These are phyloP conservation scores for Phytophthora kernoviae DNA, from an alignment of 352 stramenopile species.

Conservation along the genomic window DNA sequence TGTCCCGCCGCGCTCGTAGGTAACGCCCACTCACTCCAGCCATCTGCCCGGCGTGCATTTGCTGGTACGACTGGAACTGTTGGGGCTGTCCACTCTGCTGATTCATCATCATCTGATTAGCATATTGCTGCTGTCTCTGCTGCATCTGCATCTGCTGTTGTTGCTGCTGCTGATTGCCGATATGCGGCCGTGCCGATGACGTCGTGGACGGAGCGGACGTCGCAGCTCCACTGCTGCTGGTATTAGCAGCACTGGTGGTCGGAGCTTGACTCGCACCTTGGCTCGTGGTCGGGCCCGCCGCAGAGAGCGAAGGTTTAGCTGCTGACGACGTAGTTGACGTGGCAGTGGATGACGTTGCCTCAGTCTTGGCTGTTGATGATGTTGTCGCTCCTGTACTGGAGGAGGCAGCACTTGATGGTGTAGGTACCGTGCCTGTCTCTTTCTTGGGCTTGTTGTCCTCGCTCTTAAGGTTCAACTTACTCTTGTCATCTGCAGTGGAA, in stretches of 20 bases:
- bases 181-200: conserved; percentile 74
- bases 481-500: conserved; percentile 30
- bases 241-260: conserved; percentile 12
- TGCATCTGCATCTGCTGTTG: conserved; percentile 38
- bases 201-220: conserved; percentile 44
- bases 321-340: neutral
- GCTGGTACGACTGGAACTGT: conserved; percentile 50
- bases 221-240: conserved; percentile 19
- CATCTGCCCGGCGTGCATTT: conserved; percentile 58
- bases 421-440: conserved; percentile 14
- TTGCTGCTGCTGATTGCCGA: conserved; percentile 51
- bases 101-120: conserved; percentile 80
- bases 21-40: conserved; percentile 32
- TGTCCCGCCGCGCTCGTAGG: conserved; percentile 45
- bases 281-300: conserved; percentile 3
- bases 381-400: conserved; percentile 21
- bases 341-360: conserved; percentile 8
- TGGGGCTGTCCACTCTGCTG: conserved; percentile 46
- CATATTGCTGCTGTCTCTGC: conserved; percentile 62
- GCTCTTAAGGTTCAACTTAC: conserved; percentile 42
- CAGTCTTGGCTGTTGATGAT: conserved; percentile 20
- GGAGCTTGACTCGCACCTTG: conserved; percentile 10
- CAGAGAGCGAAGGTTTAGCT: conserved; percentile 15
- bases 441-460: conserved; percentile 35
- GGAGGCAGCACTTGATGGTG: conserved; percentile 3